These are phyloP conservation scores for Chaetomiaceae sp. DNA, from an alignment of 2,329 filamentous ascomycete genomes.

Conservation along the genomic window DNA sequence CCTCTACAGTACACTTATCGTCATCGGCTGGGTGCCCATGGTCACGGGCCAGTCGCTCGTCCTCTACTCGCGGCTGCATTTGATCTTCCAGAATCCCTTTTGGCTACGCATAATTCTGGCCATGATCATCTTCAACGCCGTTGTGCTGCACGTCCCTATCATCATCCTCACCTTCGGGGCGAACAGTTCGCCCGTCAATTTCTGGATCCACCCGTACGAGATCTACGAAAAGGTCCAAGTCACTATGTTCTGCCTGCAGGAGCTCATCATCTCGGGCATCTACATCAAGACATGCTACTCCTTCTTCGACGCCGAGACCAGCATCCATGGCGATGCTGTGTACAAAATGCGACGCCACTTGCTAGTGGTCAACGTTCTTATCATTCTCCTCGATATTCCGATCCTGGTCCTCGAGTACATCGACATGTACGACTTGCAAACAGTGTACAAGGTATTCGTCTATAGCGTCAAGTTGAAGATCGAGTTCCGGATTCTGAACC, in stretches of 20 bases:
- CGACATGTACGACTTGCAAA: constrained; percentile 11
- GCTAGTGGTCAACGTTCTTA: constrained; percentile 40
- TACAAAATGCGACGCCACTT: constrained; percentile 32
- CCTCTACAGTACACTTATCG: constrained; percentile 35
- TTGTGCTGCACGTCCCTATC: constrained; percentile 50
- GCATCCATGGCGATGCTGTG: too few relatives aligned
- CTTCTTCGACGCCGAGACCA: too few relatives aligned
- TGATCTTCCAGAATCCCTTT: constrained; percentile 48
- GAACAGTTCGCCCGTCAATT: constrained; percentile 34
- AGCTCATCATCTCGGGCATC: constrained; percentile 47
- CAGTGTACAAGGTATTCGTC: constrained; percentile 18
- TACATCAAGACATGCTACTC: constrained; percentile 39
- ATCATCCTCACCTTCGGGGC: constrained; percentile 52
- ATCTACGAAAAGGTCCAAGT: constrained; percentile 53
- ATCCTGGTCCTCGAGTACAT: constrained; percentile 30
- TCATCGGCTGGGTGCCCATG: constrained; percentile 53
- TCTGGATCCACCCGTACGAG: constrained; percentile 38
- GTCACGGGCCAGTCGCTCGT: constrained; percentile 58
- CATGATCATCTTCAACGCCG: constrained; percentile 53
- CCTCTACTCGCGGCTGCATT: constrained; percentile 57
- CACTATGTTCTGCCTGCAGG: constrained; percentile 52
- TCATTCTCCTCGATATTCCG: constrained; percentile 35
- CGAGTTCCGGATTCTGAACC: constrained; percentile 23
- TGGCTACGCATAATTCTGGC: constrained; percentile 45
- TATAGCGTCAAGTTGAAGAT: constrained; percentile 26